Conservation (phyloP, 148 eudicot species). For the Bassia scoparia region DNA sequence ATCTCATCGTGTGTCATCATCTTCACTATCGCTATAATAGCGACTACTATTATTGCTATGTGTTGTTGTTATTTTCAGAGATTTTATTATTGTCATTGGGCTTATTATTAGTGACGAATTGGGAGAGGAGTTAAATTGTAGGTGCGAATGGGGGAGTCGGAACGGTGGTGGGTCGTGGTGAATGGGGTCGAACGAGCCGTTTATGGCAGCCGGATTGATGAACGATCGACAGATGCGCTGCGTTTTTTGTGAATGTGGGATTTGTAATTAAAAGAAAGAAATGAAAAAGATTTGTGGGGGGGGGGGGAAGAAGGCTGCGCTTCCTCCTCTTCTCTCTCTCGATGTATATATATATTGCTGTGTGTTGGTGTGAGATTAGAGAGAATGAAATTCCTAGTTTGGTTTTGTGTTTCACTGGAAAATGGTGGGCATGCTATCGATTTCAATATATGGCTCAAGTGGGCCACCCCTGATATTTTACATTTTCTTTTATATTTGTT, state of each 20-base stretch:
- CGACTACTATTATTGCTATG: slow-evolving; percentile 1
- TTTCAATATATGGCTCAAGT: slow-evolving; percentile 5
- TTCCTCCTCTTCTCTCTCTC: no score
- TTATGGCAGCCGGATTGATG: slow-evolving; percentile 38
- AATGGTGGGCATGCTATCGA: no score
- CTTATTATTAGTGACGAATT: neutral
- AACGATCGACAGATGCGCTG: slow-evolving; percentile 86
- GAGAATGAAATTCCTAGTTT: no score
- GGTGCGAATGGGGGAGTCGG: slow-evolving; percentile 49
- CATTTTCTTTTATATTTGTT: neutral
- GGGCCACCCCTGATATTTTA: neutral
- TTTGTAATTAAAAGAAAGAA: neutral
- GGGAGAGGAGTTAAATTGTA: slow-evolving; percentile 20
- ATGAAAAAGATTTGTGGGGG: no score
- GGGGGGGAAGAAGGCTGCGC: no score
- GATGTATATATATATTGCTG: no score
- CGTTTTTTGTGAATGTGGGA: neutral
- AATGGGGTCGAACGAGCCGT: slow-evolving; percentile 33
- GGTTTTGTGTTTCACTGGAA: slow-evolving; percentile 7
- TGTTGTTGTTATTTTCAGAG: neutral
- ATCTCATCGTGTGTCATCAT: slow-evolving; percentile 30
- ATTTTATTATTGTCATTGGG: neutral
- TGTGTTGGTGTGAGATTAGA: no score
- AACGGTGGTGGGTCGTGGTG: slow-evolving; percentile 34
- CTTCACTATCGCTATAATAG: slow-evolving; percentile 44